Evolutionary conservation across 163 green algal genomes (phyloP).

Genomic region (Scenedesmus sp.): DNA sequence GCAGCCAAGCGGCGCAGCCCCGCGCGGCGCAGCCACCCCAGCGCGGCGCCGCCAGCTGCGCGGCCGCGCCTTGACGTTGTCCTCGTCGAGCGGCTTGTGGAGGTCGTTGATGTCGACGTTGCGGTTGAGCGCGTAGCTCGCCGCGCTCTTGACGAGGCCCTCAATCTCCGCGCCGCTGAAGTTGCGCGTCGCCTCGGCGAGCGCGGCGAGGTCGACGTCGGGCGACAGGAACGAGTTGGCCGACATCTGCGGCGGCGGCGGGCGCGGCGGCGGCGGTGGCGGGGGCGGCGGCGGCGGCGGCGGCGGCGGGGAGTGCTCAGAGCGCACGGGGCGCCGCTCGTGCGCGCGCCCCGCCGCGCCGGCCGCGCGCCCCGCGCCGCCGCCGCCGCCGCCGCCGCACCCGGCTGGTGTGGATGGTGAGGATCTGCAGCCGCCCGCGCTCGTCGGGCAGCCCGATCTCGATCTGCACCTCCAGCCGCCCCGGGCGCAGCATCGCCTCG

Average conservation of each 20-base stretch:
- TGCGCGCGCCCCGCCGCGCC: no score
- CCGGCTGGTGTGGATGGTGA: conserved; percentile 95
- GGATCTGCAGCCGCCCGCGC: conserved; percentile 93
- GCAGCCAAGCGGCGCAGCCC: not conserved
- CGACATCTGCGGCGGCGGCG: conserved; percentile 62
- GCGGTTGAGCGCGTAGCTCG: conserved; percentile 93
- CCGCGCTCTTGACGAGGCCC: conserved; percentile 95
- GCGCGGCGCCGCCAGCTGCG: not conserved
- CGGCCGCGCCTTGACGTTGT: conserved; percentile 91
- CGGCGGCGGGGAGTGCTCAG: no score
- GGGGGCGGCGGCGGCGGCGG: no score
- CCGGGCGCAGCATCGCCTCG: conserved; percentile 95
- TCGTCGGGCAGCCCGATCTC: conserved; percentile 98
- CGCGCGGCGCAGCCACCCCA: conserved; percentile 3
- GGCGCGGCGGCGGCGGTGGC: no score
- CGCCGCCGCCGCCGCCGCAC: no score
- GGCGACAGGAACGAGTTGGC: conserved; percentile 84
- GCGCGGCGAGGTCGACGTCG: conserved; percentile 87
- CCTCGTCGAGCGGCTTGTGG: conserved; percentile 91
- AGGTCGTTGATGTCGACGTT: conserved; percentile 94
- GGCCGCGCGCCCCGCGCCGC: no score
- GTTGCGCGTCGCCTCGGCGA: conserved; percentile 95
- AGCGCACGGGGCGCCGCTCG: no score
- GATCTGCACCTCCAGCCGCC: conserved; percentile 97
- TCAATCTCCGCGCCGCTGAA: conserved; percentile 98